Base-by-base conservation (phyloP, 805 yeast species). In the Lipomyces spencermartinsiae region DNA sequence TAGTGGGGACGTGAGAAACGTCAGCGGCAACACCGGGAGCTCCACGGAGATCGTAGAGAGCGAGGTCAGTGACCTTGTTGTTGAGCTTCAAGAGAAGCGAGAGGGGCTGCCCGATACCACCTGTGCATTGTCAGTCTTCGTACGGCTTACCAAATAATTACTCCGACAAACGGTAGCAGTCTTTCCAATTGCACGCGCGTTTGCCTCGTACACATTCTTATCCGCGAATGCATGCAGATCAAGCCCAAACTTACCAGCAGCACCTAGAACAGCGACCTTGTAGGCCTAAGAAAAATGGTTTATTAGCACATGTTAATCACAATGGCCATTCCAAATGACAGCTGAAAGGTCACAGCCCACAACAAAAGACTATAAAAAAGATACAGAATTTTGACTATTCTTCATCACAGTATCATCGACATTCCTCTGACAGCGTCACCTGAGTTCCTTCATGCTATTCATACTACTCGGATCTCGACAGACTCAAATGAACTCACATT, bases 11-110 rank as follows among this genome's bases (percentile, higher is more conserved):
- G 83, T 93, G 98, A 58, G 97, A 91, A 71, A 93, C 85, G 78
- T 93, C 98, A 66, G 98, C 93, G 73, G 97, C 98, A 70, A 93
- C 98, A 84, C 98, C 98, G 74, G 93, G 92, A 70, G 97, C 96
- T 76, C 95, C 92, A 80, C 88, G 88, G 78, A 93, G 85, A 82
- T 93, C 98, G 84, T 91, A 93, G 66, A 93, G 84, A 69, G 95
- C 86, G 79, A 93, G 85, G 74, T 89, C 90, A 63, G 97, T 90
- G 71, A 93, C 97, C 82, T 91, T 88, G 81, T 86, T 89, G 88
- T 92, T 92, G 78, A 90, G 85, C 84, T 94, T 93, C 83, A 93
- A 81, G 78, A 94, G 85, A 69, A 91, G 83, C 60, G 94, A 90
- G 74, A 90, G 81, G 70, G 96, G 96, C 83, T 90, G 94, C 73